A percentile compares a stretch with the other conserved stretches of the same genome.
These are phyloP conservation scores for Trichophyton equinum DNA, from an alignment of 2,329 filamentous ascomycete species.

Conservation along the genomic window DNA sequence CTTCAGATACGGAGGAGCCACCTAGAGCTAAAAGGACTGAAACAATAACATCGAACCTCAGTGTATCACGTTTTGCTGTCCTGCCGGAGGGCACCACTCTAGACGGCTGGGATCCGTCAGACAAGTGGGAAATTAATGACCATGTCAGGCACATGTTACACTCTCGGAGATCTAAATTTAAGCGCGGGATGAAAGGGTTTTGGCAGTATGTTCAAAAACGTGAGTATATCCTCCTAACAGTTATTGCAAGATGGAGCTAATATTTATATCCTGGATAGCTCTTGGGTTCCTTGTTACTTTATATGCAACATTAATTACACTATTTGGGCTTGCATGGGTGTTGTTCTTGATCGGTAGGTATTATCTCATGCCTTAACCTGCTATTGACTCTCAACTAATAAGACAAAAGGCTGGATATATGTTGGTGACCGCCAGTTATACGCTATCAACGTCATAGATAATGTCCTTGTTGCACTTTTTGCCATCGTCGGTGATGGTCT, in stretches of 20 bases:
- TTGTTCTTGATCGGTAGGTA: constrained; percentile 65
- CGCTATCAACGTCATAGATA: constrained; percentile 57
- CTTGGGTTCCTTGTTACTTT: constrained; percentile 73
- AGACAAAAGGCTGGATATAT: constrained; percentile 56
- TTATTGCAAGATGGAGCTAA: neutral
- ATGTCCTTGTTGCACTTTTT: constrained; percentile 57
- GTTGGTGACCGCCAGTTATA: constrained; percentile 61
- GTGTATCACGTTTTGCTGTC: constrained; percentile 63
- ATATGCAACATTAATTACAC: constrained; percentile 69
- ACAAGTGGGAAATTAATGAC: constrained; percentile 68
- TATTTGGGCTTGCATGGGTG: constrained; percentile 79
- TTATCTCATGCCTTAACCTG: neutral
- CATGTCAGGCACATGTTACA: constrained; percentile 81
- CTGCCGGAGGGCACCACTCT: constrained; percentile 61
- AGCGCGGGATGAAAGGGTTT: constrained; percentile 67
- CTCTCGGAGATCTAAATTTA: constrained; percentile 66
- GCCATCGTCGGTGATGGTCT: constrained; percentile 58
- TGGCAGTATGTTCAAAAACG: constrained; percentile 62
- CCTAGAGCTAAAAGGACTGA: constrained; percentile 34
- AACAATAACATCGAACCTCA: constrained; percentile 58
- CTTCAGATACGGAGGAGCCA: constrained; percentile 18
- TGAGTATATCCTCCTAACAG: constrained; percentile 28
- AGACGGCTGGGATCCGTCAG: constrained; percentile 61
- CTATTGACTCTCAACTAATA: neutral
- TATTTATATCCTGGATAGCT: constrained; percentile 30